Percentiles rank a stretch among this genome's conserved stretches.
Evolutionary conservation across 108 stramenopile genomes (phyloP).

Genomic region (Discostella stelligeroides): DNA sequence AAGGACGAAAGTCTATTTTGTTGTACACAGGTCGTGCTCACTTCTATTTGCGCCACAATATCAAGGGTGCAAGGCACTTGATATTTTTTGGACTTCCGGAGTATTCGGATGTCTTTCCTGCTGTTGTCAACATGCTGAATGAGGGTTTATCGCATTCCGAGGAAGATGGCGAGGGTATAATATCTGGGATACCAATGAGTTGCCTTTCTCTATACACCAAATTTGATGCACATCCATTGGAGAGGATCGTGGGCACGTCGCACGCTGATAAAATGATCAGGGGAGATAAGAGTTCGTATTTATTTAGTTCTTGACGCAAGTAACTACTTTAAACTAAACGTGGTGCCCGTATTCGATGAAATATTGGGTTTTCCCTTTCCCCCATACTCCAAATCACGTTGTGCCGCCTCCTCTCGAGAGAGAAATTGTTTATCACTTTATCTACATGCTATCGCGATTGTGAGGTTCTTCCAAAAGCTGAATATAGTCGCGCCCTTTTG

Average conservation of each 20-base stretch:
- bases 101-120: constrained; percentile 89
- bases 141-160: constrained; percentile 45
- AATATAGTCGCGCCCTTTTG: constrained; percentile 73
- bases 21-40: constrained; percentile 95
- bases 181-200: constrained; percentile 44
- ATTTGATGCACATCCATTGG: constrained; percentile 90
- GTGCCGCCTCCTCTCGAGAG: too few relatives aligned
- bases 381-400: too few relatives aligned
- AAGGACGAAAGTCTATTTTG: constrained; percentile 89
- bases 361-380: too few relatives aligned
- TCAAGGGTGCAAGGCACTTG: constrained; percentile 89
- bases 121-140: constrained; percentile 78
- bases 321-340: too few relatives aligned
- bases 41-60: constrained; percentile 88
- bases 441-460: too few relatives aligned
- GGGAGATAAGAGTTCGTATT: constrained; percentile 70
- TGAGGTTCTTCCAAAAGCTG: constrained; percentile 45
- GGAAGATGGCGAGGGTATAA: constrained; percentile 24
- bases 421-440: too few relatives aligned
- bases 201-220: constrained; percentile 84
- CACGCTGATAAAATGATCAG: constrained; percentile 72
- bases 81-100: constrained; percentile 95
- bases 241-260: constrained; percentile 86
- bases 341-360: too few relatives aligned
- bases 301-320: constrained; percentile 65